phyloP scores from a whole-genome alignment of 257 asterid species.

The Schizonepeta tenuifolia region DNA sequence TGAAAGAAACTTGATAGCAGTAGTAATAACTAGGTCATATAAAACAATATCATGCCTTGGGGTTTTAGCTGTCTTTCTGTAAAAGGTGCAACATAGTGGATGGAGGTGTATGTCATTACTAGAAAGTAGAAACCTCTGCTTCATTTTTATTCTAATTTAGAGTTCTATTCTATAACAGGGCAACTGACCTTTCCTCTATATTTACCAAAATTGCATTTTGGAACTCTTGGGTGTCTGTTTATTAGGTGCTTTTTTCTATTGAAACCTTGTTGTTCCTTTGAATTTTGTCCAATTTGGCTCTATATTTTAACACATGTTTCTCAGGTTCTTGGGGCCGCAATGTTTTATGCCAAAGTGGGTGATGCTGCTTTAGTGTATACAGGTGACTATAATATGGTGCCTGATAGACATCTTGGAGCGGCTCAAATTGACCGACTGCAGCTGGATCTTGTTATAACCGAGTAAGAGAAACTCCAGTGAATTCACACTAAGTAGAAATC shows the following conservation, averaged over 20 bases:
- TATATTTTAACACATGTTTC: slow-evolving; percentile 17
- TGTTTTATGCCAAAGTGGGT: slow-evolving; percentile 96
- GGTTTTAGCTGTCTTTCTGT: no score
- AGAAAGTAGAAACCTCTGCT: background rate
- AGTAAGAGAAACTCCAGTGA: slow-evolving; percentile 48
- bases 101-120: background rate
- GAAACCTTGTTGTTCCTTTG: background rate
- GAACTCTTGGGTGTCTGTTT: slow-evolving; percentile 5
- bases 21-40: no score
- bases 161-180: slow-evolving; percentile 12
- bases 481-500: slow-evolving; percentile 7
- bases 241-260: slow-evolving; percentile 19
- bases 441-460: slow-evolving; percentile 90
- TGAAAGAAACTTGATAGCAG: background rate
- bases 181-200: background rate
- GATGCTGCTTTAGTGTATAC: slow-evolving; percentile 86
- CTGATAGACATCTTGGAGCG: slow-evolving; percentile 98
- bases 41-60: no score
- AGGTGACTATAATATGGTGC: slow-evolving; percentile 94
- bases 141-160: background rate
- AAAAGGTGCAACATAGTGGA: background rate
- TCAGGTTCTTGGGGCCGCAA: slow-evolving; percentile 98
- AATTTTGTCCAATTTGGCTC: background rate
- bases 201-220: background rate
- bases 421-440: slow-evolving; percentile 87